Percentiles rank a stretch among this genome's conserved stretches.
Conservation (phyloP, 208 protist genomes). For the Trypanosoma rangeli region DNA sequence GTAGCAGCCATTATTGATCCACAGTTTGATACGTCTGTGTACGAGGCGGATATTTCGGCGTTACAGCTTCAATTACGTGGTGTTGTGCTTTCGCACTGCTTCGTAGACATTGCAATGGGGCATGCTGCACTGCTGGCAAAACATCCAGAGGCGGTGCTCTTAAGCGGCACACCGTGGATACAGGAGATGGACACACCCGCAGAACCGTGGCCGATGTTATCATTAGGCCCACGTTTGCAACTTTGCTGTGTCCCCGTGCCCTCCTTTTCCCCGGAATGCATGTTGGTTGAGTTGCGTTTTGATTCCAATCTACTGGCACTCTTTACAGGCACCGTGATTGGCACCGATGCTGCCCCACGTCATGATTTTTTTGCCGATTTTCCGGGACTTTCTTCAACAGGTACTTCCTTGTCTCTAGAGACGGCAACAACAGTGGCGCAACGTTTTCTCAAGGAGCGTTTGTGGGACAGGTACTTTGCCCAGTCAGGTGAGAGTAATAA, state of each 20-base stretch:
- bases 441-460: conserved; percentile 35
- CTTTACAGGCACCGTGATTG: conserved; percentile 58
- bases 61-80: conserved; percentile 35
- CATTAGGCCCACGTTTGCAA: conserved; percentile 23
- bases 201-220: conserved; percentile 3
- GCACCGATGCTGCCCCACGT: conserved; percentile 56
- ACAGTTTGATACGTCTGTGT: conserved; percentile 33
- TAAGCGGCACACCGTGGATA: conserved; percentile 26
- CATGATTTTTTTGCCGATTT: conserved; percentile 45
- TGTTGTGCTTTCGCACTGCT: conserved; percentile 73
- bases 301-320: conserved; percentile 39
- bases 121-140: conserved; percentile 30
- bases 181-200: background rate
- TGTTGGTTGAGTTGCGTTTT: conserved; percentile 60
- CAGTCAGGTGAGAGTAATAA: conserved; percentile 11
- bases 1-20: conserved; percentile 59
- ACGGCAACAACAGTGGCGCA: conserved; percentile 19
- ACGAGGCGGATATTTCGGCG: conserved; percentile 38
- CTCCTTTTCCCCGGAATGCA: conserved; percentile 66
- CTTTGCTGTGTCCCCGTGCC: conserved; percentile 48
- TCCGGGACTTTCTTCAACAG: background rate
- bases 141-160: conserved; percentile 29
- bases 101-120: conserved; percentile 58
- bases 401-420: background rate
- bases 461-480: conserved; percentile 46